Percentiles rank a stretch among this genome's conserved stretches.
These are phyloP conservation scores for Linnemannia zychae DNA, from an alignment of 192 early-diverging fungal genomes.

Conservation along the genomic window DNA sequence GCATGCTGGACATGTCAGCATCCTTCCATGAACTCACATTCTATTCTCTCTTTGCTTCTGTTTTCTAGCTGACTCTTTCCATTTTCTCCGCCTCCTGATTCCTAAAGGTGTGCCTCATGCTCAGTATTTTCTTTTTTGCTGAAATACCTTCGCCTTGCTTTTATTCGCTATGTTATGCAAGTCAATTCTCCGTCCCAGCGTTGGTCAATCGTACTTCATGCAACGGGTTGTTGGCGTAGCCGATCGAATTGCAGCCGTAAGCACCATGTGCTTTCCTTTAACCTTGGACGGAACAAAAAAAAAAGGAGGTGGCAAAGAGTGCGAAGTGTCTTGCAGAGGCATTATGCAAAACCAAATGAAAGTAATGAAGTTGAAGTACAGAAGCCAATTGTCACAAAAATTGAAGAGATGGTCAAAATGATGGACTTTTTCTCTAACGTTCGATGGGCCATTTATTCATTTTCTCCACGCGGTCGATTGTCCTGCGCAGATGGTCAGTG, in stretches of 20 bases:
- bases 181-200: neutral
- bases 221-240: neutral
- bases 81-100: neutral
- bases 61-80: neutral
- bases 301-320: neutral
- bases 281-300: neutral
- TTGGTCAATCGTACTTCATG: neutral
- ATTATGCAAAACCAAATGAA: neutral
- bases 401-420: neutral
- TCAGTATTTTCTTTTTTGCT: neutral
- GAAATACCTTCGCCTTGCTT: neutral
- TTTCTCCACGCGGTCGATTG: neutral
- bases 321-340: neutral
- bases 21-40: neutral
- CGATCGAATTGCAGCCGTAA: neutral
- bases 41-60: neutral
- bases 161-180: neutral
- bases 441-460: neutral
- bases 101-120: neutral
- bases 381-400: neutral
- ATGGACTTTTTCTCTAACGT: neutral
- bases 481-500: conserved; percentile 2
- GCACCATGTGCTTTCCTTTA: neutral
- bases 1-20: no score
- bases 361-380: neutral